Base-by-base conservation (phyloP, 305 asterid genomes). In the Plantago coronopus region DNA sequence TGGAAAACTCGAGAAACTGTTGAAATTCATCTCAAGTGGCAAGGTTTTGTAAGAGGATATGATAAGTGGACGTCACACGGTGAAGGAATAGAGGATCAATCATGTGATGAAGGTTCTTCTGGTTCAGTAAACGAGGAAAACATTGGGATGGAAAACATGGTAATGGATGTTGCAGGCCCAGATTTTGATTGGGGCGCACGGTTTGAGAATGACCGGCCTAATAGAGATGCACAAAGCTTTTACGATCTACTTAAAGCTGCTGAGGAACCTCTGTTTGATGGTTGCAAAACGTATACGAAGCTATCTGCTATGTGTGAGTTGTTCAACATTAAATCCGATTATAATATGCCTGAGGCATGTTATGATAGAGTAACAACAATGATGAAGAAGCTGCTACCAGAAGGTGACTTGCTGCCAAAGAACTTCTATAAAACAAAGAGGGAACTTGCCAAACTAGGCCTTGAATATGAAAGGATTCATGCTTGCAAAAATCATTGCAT, bases 221-320 rank as follows among this genome's bases (percentile, higher is more conserved):
- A 50, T 13, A 19, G 11, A 2, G 56, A 50, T 20, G 56, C 56
- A 5, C 25, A 50, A 21, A 50, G n/a, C 2, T 50, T 50, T 21
- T 50, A 19, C 20, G 34, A 50, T 21, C 23, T 50, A 8, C 14
- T 50, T 5, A 20, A 21, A 19, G 34, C 7, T 48, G 55, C 55
- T 1, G 55, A 50, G 11, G 19, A 47, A 15, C 56, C 3, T 0
- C 14, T 50, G 34, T 50, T 17, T 50, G 56, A 50, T 0, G 59
- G 59, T 27, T 54, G 43, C 3, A 23, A 25, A 20, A 54, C 40
- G n/a, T 17, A 23, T 54, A 23, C 59, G n/a, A 54, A 54, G n/a
- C 16, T 54, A 2, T 25, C 59, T 0, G 59, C 59, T 1, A 27
- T 54, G 40, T 29, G 3, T 3, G 19, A 21, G 15, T 7, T 54